These are phyloP conservation scores for Cercospora zeina DNA, from an alignment of 2,329 filamentous ascomycete genomes.

Conservation along the genomic window DNA sequence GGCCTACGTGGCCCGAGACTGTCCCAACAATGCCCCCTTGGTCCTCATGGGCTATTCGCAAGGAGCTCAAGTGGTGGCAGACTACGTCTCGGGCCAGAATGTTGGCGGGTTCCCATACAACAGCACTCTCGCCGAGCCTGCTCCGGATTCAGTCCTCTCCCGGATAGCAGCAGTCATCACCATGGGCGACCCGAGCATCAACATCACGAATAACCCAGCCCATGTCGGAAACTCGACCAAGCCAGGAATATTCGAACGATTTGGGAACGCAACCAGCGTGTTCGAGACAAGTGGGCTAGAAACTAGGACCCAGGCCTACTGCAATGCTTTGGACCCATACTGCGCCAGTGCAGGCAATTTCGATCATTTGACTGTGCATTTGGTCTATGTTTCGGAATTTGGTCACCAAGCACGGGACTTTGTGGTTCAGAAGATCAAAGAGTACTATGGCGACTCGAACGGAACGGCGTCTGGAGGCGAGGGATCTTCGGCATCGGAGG, in stretches of 20 bases:
- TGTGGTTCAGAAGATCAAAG: constrained; percentile 22
- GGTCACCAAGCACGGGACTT: constrained; percentile 23
- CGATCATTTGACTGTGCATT: constrained; percentile 22
- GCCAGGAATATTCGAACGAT: constrained; percentile 25
- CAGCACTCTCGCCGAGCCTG: constrained; percentile 16
- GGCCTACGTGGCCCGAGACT: constrained; percentile 23
- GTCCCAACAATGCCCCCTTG: constrained; percentile 22
- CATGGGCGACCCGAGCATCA: constrained; percentile 28
- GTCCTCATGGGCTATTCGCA: constrained; percentile 32
- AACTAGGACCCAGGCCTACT: constrained; percentile 24
- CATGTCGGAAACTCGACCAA: constrained; percentile 29
- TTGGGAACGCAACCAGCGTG: constrained; percentile 10
- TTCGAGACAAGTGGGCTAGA: constrained; percentile 18
- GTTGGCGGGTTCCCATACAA: constrained; percentile 24
- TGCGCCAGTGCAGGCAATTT: constrained; percentile 25
- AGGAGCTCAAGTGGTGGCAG: constrained; percentile 28
- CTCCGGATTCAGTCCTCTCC: constrained; percentile 16
- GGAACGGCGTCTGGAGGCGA: background rate
- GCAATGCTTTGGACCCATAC: constrained; percentile 26
- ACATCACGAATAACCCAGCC: constrained; percentile 20
- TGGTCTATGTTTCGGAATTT: constrained; percentile 26
- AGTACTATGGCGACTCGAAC: constrained; percentile 8
- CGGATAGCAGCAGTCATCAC: constrained; percentile 23
- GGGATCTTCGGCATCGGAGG: background rate
- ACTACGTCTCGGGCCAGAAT: constrained; percentile 26